A percentile compares a stretch with the other conserved stretches of the same genome.
Conservation (phyloP, 2,329 filamentous ascomycete genomes). For the Xylariales sp. region DNA sequence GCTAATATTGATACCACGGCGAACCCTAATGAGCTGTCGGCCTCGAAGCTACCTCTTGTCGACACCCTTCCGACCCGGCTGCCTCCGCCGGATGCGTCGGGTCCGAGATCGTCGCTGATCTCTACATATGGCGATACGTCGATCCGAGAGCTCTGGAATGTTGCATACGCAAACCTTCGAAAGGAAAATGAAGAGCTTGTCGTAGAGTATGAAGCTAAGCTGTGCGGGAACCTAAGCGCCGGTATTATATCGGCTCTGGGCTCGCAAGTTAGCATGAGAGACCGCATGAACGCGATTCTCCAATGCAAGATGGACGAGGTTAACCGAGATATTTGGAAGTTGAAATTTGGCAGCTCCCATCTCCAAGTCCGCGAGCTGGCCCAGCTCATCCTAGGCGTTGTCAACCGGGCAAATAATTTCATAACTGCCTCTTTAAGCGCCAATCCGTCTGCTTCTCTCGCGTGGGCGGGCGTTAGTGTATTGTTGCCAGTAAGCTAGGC, state of each 20-base stretch:
- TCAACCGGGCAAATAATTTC: conserved; percentile 9
- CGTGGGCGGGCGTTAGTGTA: conserved; percentile 15
- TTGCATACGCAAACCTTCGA: conserved; percentile 13
- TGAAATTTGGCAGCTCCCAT: conserved; percentile 12
- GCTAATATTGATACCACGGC: too few species aligned
- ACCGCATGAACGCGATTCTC: conserved; percentile 1
- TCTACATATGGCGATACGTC: not conserved
- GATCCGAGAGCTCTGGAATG: conserved; percentile 15
- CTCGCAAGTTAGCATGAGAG: not conserved
- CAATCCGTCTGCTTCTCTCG: conserved; percentile 10
- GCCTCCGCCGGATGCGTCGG: not conserved
- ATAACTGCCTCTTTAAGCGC: not conserved
- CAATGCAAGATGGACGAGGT: conserved; percentile 14
- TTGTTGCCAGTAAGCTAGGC: conserved; percentile 12
- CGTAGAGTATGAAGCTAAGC: not conserved
- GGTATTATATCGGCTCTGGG: not conserved
- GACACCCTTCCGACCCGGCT: not conserved
- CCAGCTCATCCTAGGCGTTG: not conserved
- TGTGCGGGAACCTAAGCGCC: not conserved
- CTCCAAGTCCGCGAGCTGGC: conserved; percentile 5
- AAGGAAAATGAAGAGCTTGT: conserved; percentile 6
- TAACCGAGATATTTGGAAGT: conserved; percentile 6
- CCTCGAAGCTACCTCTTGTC: too few species aligned
- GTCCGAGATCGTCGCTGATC: not conserved
- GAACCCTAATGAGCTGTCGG: too few species aligned